phyloP scores from a whole-genome alignment of 2,329 filamentous ascomycete genomes.

The Fonsecaea pedrosoi region DNA sequence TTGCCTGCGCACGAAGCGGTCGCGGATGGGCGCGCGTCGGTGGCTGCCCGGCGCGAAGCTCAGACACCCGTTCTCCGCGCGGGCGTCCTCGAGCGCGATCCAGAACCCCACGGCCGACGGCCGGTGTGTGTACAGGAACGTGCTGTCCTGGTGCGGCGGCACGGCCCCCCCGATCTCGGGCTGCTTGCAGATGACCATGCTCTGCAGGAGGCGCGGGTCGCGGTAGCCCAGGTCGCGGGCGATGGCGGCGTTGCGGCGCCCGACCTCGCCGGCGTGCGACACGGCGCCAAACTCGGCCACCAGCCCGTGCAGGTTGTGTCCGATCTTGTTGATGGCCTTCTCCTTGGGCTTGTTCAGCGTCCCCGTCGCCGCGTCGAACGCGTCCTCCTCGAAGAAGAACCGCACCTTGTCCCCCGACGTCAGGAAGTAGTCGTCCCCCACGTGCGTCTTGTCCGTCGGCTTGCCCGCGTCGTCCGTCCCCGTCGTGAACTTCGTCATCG shows the following conservation, averaged over 20 bases:
- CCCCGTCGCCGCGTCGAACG: constrained; percentile 69
- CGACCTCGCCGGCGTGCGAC: constrained; percentile 55
- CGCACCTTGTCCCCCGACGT: constrained; percentile 87
- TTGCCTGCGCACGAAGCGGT: constrained; percentile 74
- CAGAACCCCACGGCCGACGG: constrained; percentile 93
- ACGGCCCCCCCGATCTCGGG: constrained; percentile 93
- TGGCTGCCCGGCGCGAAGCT: constrained; percentile 86
- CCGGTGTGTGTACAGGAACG: constrained; percentile 88
- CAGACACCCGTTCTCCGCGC: constrained; percentile 83
- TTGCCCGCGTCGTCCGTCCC: constrained; percentile 68
- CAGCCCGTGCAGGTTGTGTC: constrained; percentile 75
- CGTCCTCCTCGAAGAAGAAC: constrained; percentile 97
- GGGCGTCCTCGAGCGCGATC: constrained; percentile 95
- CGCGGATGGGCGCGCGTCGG: constrained; percentile 70
- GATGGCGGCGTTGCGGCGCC: constrained; percentile 63
- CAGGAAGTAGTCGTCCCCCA: constrained; percentile 95
- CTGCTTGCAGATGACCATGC: constrained; percentile 99
- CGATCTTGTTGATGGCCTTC: constrained; percentile 87
- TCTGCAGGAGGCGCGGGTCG: constrained; percentile 82
- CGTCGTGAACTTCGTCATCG: constrained; percentile 92
- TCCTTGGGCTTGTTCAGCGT: constrained; percentile 78
- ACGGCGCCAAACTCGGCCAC: constrained; percentile 69
- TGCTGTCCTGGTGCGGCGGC: constrained; percentile 88
- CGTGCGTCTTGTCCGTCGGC: constrained; percentile 62
- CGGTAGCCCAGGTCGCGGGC: constrained; percentile 74